Percentiles rank a stretch among this genome's conserved stretches.
These are phyloP conservation scores for Cyclostephanos invisitatus DNA, from an alignment of 108 stramenopile species.

Conservation along the genomic window DNA sequence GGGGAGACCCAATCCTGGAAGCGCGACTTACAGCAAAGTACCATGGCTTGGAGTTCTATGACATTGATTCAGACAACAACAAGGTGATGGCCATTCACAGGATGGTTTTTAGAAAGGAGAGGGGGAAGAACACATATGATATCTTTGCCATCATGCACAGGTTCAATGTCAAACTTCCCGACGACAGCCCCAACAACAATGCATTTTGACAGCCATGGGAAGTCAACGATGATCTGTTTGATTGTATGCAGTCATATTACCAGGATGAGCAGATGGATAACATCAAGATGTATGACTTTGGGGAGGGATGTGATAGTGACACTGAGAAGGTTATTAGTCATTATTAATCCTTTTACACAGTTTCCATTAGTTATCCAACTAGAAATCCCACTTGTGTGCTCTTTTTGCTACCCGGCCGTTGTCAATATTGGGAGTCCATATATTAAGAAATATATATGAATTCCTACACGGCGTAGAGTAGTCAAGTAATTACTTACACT, in stretches of 20 bases:
- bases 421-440: no score
- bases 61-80: neutral
- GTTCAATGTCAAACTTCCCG: neutral
- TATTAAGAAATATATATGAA: no score
- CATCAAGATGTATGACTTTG: neutral
- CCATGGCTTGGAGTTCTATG: neutral
- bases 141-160: neutral
- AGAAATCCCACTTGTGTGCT: no score
- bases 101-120: neutral
- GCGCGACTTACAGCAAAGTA: neutral
- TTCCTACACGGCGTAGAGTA: no score
- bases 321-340: neutral
- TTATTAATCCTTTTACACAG: neutral
- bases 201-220: neutral
- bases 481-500: no score
- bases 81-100: neutral
- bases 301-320: constrained; percentile 4
- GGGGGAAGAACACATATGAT: neutral
- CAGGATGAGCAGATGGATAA: neutral
- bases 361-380: no score
- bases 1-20: neutral
- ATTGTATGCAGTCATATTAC: neutral
- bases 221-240: neutral
- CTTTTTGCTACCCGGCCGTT: no score
- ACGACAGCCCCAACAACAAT: neutral